A percentile compares a stretch with the other conserved stretches of the same genome.
Conservation (phyloP, 1,139 yeast species). For the Suhomyces guaymorum region DNA sequence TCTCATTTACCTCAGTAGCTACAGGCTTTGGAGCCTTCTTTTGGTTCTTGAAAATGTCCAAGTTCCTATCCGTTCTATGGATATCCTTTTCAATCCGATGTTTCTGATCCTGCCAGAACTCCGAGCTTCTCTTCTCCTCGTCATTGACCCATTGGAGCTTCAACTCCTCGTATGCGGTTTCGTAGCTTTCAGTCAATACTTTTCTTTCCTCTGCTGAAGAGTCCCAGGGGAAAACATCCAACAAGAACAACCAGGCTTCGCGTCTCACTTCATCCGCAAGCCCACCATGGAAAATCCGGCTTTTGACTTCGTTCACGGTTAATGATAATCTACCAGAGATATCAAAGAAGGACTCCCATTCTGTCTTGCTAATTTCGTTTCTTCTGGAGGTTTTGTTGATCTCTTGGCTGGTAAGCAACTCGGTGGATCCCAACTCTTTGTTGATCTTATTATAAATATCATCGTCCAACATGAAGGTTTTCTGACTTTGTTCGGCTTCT, state of each 20-base stretch:
- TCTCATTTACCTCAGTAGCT: constrained; percentile 12
- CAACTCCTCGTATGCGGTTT: constrained; percentile 63
- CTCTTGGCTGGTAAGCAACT: constrained; percentile 60
- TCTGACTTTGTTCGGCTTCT: constrained; percentile 78
- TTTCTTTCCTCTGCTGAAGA: constrained; percentile 69
- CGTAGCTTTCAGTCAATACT: constrained; percentile 56
- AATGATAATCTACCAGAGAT: constrained; percentile 68
- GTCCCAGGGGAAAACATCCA: constrained; percentile 89
- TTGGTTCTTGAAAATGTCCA: constrained; percentile 61
- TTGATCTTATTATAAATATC: constrained; percentile 60
- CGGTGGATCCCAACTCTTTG: constrained; percentile 67
- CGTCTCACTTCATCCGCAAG: constrained; percentile 57
- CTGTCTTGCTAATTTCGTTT: constrained; percentile 63
- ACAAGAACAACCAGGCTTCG: constrained; percentile 83
- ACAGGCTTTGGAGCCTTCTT: constrained; percentile 21
- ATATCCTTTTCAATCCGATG: constrained; percentile 92
- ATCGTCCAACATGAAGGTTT: constrained; percentile 58
- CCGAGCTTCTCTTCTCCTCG: constrained; percentile 57
- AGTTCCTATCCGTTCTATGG: constrained; percentile 82
- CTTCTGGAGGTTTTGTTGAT: constrained; percentile 62
- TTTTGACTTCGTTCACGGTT: constrained; percentile 76
- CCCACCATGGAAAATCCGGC: constrained; percentile 89
- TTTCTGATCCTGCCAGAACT: constrained; percentile 85
- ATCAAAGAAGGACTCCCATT: constrained; percentile 88
- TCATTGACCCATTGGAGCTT: constrained; percentile 69